A percentile compares a stretch with the other conserved stretches of the same genome.
These are phyloP conservation scores for Falciphora oryzae DNA, from an alignment of 2,329 filamentous ascomycete species.

Conservation along the genomic window DNA sequence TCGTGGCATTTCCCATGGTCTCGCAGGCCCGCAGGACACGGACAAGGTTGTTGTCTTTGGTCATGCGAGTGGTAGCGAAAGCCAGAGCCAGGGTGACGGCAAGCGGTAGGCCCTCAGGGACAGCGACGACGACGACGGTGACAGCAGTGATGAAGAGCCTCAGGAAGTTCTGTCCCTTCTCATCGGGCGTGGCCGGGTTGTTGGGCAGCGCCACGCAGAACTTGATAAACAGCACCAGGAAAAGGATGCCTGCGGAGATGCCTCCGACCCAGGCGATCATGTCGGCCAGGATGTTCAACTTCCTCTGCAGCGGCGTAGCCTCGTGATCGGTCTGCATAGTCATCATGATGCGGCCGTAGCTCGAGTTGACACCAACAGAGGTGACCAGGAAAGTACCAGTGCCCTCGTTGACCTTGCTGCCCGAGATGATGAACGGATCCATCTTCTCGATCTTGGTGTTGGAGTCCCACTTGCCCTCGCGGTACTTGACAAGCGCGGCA, in stretches of 20 bases:
- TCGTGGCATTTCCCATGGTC: slow-evolving; percentile 59
- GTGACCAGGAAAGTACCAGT: slow-evolving; percentile 50
- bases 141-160: slow-evolving; percentile 59
- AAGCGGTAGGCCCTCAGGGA: slow-evolving; percentile 60
- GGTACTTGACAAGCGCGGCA: slow-evolving; percentile 43
- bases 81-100: slow-evolving; percentile 63
- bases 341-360: slow-evolving; percentile 51
- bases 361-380: slow-evolving; percentile 49
- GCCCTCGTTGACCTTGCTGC: slow-evolving; percentile 48
- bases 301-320: slow-evolving; percentile 48
- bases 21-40: slow-evolving; percentile 62
- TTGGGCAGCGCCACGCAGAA: slow-evolving; percentile 61
- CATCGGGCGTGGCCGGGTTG: slow-evolving; percentile 39
- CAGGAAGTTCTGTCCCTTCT: slow-evolving; percentile 42
- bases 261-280: slow-evolving; percentile 45
- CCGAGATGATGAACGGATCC: slow-evolving; percentile 61
- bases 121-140: slow-evolving; percentile 60
- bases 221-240: slow-evolving; percentile 72
- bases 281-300: slow-evolving; percentile 40
- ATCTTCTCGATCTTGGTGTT: slow-evolving; percentile 33
- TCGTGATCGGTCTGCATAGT: slow-evolving; percentile 45
- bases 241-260: slow-evolving; percentile 65
- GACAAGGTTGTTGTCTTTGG: slow-evolving; percentile 67
- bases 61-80: slow-evolving; percentile 61
- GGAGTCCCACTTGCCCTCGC: slow-evolving; percentile 20